A percentile compares a stretch with the other conserved stretches of the same genome.
Conservation (phyloP, 192 early-diverging fungal species). For the Pilobolus umbonatus region DNA sequence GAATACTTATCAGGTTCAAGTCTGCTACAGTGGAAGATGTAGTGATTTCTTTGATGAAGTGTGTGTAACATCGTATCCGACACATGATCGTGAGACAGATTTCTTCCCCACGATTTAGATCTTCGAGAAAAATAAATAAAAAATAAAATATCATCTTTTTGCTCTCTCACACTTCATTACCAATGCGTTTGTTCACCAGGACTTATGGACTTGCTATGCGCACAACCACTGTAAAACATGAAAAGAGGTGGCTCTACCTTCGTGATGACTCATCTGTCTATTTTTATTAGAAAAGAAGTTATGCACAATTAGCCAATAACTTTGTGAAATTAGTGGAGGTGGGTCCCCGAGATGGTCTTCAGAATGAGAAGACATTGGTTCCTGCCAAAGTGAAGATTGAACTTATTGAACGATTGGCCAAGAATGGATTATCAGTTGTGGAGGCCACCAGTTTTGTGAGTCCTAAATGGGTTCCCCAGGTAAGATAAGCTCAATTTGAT, state of each 20-base stretch:
- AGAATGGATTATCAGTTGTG: constrained; percentile 75
- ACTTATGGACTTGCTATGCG: neutral
- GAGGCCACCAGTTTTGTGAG: constrained; percentile 95
- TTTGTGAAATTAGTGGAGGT: constrained; percentile 89
- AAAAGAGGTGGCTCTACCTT: too few species aligned
- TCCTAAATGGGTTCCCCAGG: constrained; percentile 94
- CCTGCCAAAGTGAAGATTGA: constrained; percentile 78
- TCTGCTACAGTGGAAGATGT: too few species aligned
- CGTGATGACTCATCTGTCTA: too few species aligned
- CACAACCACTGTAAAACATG: neutral
- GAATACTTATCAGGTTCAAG: too few species aligned
- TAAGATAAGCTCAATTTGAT: constrained; percentile 16
- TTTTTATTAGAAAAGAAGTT: neutral
- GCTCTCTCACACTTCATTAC: neutral
- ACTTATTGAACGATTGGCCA: constrained; percentile 80
- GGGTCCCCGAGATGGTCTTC: constrained; percentile 93
- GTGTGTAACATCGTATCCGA: too few species aligned
- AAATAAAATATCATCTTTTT: neutral
- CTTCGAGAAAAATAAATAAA: neutral
- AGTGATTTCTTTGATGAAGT: too few species aligned
- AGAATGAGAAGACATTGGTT: constrained; percentile 87
- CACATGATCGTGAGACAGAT: neutral
- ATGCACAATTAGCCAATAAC: neutral
- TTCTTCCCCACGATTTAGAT: neutral
- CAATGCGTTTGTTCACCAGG: neutral